phyloP scores from a whole-genome alignment of 345 rosid genomes.

The Dipteronia dyeriana region DNA sequence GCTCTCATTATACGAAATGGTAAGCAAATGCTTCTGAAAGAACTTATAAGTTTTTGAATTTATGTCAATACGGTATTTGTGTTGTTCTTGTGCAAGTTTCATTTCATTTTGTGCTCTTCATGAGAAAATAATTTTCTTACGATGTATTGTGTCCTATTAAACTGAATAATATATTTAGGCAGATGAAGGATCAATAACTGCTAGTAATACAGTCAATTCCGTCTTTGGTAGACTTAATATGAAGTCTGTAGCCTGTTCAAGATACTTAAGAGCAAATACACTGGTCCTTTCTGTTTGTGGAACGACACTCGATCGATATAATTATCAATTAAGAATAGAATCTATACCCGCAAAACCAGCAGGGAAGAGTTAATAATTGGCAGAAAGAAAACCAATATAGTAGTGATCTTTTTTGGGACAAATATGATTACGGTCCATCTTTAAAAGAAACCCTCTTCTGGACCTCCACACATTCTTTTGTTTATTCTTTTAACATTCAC shows the following conservation, averaged over 20 bases:
- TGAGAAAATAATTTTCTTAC: not conserved
- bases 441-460: not conserved
- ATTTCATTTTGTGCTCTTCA: not conserved
- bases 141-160: not conserved
- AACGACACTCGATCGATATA: not conserved
- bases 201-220: not conserved
- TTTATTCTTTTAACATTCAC: not conserved
- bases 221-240: not conserved
- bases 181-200: no score
- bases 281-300: not conserved
- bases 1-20: slow-evolving; percentile 88
- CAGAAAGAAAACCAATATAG: not conserved
- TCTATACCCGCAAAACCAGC: not conserved
- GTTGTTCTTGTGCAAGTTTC: not conserved
- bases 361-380: not conserved
- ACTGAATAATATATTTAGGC: not conserved
- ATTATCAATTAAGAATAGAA: not conserved
- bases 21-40: slow-evolving; percentile 38
- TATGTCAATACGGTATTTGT: not conserved
- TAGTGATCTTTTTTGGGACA: not conserved
- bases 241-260: not conserved
- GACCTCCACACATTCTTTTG: not conserved
- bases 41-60: slow-evolving; percentile 20
- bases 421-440: not conserved
- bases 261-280: not conserved